Conservation (phyloP, 441 rosid genomes). For the Euphorbia celastroides region DNA sequence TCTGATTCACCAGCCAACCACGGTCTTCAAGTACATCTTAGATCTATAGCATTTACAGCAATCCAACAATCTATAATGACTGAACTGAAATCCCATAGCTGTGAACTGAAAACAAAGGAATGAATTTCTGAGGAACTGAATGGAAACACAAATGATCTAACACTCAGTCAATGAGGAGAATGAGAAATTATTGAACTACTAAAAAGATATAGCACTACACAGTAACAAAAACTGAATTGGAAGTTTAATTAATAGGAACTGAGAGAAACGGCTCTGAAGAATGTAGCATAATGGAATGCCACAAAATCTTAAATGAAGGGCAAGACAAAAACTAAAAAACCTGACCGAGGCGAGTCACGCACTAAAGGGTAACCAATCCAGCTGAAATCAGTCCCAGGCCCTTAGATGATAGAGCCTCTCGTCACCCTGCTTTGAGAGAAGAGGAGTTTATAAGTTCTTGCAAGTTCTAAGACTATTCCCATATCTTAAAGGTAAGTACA, state of each 20-base stretch:
- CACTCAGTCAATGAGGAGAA: background rate
- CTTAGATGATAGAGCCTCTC: slow-evolving; percentile 89
- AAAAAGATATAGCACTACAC: too few relatives aligned
- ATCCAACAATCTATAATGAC: background rate
- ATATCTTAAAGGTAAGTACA: slow-evolving; percentile 40
- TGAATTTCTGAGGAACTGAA: slow-evolving; percentile 1
- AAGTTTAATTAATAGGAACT: too few relatives aligned
- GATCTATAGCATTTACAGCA: background rate
- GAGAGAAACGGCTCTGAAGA: slow-evolving; percentile 35
- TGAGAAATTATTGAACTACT: too few relatives aligned
- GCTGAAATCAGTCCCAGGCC: slow-evolving; percentile 96
- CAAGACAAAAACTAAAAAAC: slow-evolving; percentile 55
- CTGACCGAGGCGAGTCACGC: slow-evolving; percentile 89
- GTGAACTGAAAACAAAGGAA: background rate
- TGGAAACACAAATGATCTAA: background rate
- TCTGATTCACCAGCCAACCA: slow-evolving; percentile 1
- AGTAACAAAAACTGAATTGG: too few relatives aligned
- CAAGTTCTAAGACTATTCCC: slow-evolving; percentile 40
- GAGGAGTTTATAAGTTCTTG: slow-evolving; percentile 67
- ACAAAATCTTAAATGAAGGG: slow-evolving; percentile 50
- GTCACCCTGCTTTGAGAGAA: slow-evolving; percentile 89
- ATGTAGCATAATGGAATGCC: slow-evolving; percentile 53
- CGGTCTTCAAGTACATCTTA: background rate
- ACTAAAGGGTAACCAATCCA: slow-evolving; percentile 77
- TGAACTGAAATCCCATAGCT: background rate